phyloP scores from a whole-genome alignment of 345 rosid genomes.

The Excoecaria agallocha region DNA sequence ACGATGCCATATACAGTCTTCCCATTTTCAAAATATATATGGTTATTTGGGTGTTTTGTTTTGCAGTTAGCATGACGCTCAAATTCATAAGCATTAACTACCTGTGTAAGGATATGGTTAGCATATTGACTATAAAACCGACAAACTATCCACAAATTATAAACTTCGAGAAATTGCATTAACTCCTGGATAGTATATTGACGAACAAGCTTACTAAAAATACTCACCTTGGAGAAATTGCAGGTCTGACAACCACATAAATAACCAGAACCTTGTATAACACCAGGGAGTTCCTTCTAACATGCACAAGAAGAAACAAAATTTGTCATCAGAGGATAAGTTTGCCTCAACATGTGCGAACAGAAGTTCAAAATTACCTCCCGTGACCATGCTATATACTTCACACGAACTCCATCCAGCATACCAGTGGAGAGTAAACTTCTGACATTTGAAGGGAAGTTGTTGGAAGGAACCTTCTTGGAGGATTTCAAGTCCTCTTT shows the following conservation, averaged over 20 bases:
- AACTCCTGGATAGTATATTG: too few relatives aligned
- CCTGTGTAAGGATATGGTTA: constrained; percentile 25
- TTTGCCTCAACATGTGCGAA: neutral
- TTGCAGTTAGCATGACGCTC: constrained; percentile 67
- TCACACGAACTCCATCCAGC: constrained; percentile 62
- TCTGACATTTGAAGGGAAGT: constrained; percentile 67
- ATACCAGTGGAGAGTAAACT: constrained; percentile 69
- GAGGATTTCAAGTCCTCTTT: constrained; percentile 37
- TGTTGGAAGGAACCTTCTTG: constrained; percentile 40
- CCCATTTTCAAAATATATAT: constrained; percentile 59
- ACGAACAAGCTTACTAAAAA: neutral
- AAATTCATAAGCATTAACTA: constrained; percentile 53
- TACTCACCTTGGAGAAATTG: constrained; percentile 48
- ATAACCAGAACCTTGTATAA: constrained; percentile 54
- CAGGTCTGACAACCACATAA: constrained; percentile 54
- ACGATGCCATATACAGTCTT: constrained; percentile 57
- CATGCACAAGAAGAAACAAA: constrained; percentile 20
- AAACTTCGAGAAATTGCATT: neutral
- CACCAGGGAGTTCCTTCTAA: constrained; percentile 53
- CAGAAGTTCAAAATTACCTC: constrained; percentile 43
- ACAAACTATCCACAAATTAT: neutral
- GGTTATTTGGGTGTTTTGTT: constrained; percentile 62
- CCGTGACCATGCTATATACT: constrained; percentile 64
- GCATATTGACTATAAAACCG: constrained; percentile 3
- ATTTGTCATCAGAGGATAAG: constrained; percentile 18